Conservation (phyloP, 1,284 basidiomycete genomes). For the Ustilago curta region DNA sequence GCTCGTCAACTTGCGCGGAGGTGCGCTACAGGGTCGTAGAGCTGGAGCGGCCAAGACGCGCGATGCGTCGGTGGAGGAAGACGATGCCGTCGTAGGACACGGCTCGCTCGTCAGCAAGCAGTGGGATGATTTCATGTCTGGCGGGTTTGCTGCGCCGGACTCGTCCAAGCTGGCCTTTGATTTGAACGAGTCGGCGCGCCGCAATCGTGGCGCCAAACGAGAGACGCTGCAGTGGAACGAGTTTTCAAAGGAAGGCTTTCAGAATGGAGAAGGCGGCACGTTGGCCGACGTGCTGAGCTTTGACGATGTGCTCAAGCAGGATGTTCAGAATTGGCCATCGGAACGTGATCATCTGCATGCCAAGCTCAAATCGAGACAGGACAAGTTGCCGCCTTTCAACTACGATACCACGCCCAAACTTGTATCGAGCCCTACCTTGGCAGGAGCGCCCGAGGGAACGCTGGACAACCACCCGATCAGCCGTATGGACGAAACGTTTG, state of each 20-base stretch:
- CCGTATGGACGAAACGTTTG: conserved; percentile 63
- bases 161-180: conserved; percentile 63
- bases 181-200: conserved; percentile 61
- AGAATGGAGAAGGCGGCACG: conserved; percentile 22
- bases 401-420: conserved; percentile 60
- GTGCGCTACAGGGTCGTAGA: conserved; percentile 32
- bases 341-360: conserved; percentile 47
- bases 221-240: conserved; percentile 64
- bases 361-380: conserved; percentile 45
- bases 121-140: conserved; percentile 63
- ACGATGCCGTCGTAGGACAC: conserved; percentile 41
- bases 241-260: conserved; percentile 60
- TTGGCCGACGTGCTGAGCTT: conserved; percentile 60
- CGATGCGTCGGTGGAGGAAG: conserved; percentile 19
- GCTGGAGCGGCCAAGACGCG: conserved; percentile 1
- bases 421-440: conserved; percentile 47
- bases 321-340: conserved; percentile 58
- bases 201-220: conserved; percentile 37
- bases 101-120: conserved; percentile 56
- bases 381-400: conserved; percentile 57
- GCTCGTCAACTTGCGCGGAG: conserved; percentile 60
- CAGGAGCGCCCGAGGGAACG: conserved; percentile 23
- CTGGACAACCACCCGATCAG: conserved; percentile 47
- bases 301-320: conserved; percentile 59
- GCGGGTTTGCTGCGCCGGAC: conserved; percentile 65